Evolutionary conservation across 2,329 filamentous ascomycete genomes (phyloP), one percentile per base, ranked within the genome.

Genomic region (Amauroascus niger): DNA sequence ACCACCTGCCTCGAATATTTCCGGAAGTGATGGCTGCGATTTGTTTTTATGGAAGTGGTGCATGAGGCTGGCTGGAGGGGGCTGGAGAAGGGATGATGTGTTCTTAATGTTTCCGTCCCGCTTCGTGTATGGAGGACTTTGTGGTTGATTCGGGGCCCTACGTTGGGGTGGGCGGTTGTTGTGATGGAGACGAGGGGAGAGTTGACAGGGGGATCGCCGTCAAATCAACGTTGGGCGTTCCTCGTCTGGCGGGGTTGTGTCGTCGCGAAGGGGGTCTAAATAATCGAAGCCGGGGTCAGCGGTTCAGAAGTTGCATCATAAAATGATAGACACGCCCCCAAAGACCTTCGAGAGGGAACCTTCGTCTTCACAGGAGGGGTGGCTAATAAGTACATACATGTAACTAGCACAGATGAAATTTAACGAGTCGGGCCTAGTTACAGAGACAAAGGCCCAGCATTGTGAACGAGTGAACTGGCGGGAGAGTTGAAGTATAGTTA

Each of bases 31-130:
- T 50, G 57, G 52, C 57, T 60, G 58, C 45, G 58, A 59, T 55
- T 59, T 60, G 57, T 60, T 60, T 49, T 60, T 60, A 26, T 57
- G 54, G 52, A 55, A 56, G 55, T 59, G 57, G 54, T 49, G 55
- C 58, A 60, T 60, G 58, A 54, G 57, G 49, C 39, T 54, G 33
- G 54, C 11, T 52, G 32, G 33, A 24, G 33, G 20, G 51, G 22
- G 24, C n/a, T 26, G 44, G 24, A 32, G 33, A 35, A 53, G 41
- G 30, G 43, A 53, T 18, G 26, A n/a, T 32, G 22, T 47, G 43
- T 41, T 53, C 28, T 47, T 53, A 48, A n/a, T n/a, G n/a, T 53
- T 45, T 14, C 41, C 16, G 37, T 43, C 41, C 28, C 41, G 32
- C 41, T 14, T 37, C n/a, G 37, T 16, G 16, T 20, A 20, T 30